phyloP scores from a whole-genome alignment of 2,329 filamentous ascomycete species.

The Dactylonectria macrodidyma region DNA sequence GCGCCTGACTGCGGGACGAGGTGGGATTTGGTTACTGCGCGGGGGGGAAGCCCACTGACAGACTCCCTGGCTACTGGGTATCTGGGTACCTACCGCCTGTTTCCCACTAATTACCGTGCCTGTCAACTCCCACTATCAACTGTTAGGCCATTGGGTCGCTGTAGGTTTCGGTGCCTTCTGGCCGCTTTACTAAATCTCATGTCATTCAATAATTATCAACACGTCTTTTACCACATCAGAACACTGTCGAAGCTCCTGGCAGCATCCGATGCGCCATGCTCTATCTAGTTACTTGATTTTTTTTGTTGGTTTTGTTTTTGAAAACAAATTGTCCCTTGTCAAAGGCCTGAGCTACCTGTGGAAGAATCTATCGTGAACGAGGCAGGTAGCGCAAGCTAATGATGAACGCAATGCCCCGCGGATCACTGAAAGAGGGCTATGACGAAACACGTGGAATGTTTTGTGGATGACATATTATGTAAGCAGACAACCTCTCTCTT shows the following conservation, averaged over 20 bases:
- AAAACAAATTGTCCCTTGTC: background rate
- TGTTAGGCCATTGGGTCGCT: background rate
- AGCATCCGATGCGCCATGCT: conserved; percentile 40
- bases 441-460: conserved; percentile 35
- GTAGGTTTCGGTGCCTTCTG: conserved; percentile 16
- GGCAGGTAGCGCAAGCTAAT: background rate
- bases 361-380: background rate
- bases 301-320: background rate
- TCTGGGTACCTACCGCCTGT: no score
- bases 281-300: conserved; percentile 10
- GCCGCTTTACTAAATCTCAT: background rate
- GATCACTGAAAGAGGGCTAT: conserved; percentile 8
- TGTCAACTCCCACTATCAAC: conserved; percentile 8
- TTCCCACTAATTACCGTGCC: no score
- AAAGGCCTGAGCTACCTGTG: background rate
- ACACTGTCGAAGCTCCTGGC: conserved; percentile 36
- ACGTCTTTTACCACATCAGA: conserved; percentile 26
- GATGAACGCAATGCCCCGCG: background rate
- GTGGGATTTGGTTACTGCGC: conserved; percentile 24
- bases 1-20: conserved; percentile 20
- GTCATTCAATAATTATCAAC: background rate
- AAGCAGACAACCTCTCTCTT: conserved; percentile 30
- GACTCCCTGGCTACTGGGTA: no score
- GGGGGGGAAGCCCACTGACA: conserved; percentile 23
- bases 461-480: conserved; percentile 51